Evolutionary conservation across 176 grass and related monocot species (phyloP).

Genomic region (Zoysia japonica): DNA sequence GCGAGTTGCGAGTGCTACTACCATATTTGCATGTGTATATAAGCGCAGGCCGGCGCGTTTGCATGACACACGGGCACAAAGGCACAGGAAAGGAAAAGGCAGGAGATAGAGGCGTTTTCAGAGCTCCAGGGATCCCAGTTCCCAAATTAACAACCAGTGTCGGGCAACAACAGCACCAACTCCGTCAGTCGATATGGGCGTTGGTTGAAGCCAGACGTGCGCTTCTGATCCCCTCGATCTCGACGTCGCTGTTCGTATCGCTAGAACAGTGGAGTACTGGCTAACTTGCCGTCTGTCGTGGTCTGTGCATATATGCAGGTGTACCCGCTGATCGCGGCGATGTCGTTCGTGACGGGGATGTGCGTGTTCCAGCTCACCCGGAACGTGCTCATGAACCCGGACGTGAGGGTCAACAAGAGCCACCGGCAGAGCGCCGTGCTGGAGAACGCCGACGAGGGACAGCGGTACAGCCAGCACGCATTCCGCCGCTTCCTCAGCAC

Average conservation of each 20-base stretch:
- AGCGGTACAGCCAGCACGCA: constrained; percentile 66
- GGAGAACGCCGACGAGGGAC: constrained; percentile 70
- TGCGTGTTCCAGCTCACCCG: constrained; percentile 70
- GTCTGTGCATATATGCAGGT: constrained; percentile 42
- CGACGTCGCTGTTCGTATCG: no score
- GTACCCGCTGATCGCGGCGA: constrained; percentile 80
- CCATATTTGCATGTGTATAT: not conserved
- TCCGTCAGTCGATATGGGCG: constrained; percentile 31
- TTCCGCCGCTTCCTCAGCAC: constrained; percentile 65
- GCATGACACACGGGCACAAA: constrained; percentile 10
- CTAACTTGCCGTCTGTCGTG: no score
- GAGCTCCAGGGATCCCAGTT: not conserved
- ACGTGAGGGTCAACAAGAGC: constrained; percentile 75
- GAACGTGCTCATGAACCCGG: constrained; percentile 75
- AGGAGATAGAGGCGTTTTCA: not conserved
- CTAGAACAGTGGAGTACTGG: no score
- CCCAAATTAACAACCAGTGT: no score
- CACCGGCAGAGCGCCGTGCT: constrained; percentile 56
- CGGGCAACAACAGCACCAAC: not conserved
- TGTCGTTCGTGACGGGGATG: constrained; percentile 73
- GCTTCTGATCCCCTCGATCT: not conserved
- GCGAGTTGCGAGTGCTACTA: not conserved
- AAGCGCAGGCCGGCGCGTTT: not conserved
- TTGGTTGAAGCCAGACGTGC: constrained; percentile 47
- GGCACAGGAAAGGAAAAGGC: not conserved